phyloP scores from a whole-genome alignment of 179 eudicot genomes.

The Gypsophila paniculata region DNA sequence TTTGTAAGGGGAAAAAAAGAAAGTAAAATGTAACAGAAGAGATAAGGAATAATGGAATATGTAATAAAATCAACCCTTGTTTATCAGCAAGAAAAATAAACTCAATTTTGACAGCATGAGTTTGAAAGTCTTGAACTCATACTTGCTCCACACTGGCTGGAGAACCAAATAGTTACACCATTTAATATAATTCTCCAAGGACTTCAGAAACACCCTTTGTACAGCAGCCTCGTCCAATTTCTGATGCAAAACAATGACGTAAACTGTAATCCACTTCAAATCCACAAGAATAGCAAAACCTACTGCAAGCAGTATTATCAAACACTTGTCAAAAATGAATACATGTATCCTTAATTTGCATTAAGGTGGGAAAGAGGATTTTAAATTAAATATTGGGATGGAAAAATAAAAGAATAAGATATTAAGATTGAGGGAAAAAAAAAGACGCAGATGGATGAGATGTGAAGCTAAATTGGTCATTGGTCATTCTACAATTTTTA shows the following conservation, averaged over 20 bases:
- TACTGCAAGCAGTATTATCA: neutral
- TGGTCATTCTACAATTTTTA: too few relatives aligned
- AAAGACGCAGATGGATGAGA: too few relatives aligned
- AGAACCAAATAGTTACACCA: constrained; percentile 89
- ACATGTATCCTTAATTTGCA: neutral
- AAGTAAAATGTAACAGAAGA: neutral
- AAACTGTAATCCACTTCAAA: constrained; percentile 1
- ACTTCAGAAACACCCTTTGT: constrained; percentile 71
- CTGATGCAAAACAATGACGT: constrained; percentile 42
- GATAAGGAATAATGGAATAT: neutral
- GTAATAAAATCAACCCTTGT: neutral
- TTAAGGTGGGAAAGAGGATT: neutral
- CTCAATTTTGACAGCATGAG: neutral
- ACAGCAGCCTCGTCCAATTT: constrained; percentile 95
- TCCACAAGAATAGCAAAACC: neutral
- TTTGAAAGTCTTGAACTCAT: constrained; percentile 20
- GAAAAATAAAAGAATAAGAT: neutral
- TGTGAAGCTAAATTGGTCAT: too few relatives aligned
- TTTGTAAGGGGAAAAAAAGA: neutral
- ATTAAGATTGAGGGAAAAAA: neutral
- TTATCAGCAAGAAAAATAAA: constrained; percentile 1
- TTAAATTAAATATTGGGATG: neutral
- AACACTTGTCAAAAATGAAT: neutral
- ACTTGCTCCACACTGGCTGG: constrained; percentile 91
- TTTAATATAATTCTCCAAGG: constrained; percentile 88